Conservation (phyloP, 2,329 filamentous ascomycete species). For the Talaromyces amestolkiae region DNA sequence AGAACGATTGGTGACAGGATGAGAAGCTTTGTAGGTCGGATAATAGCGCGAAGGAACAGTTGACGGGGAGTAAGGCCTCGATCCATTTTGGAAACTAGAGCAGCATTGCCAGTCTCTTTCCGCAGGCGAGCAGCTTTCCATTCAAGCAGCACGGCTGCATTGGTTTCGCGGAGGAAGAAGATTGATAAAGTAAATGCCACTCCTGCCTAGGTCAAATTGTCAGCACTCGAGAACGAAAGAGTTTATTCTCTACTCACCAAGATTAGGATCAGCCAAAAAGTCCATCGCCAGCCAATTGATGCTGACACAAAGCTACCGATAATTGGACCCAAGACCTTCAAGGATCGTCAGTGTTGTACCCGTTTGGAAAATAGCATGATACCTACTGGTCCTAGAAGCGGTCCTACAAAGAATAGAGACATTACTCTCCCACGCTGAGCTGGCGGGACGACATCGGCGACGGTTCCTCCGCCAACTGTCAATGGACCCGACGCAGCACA, state of each 20-base stretch:
- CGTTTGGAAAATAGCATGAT: too few relatives aligned
- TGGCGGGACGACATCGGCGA: constrained; percentile 14
- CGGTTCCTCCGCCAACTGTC: constrained; percentile 16
- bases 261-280: constrained; percentile 36
- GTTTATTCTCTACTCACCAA: constrained; percentile 20
- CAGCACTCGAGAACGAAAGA: too few relatives aligned
- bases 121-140: constrained; percentile 34
- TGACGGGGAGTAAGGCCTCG: too few relatives aligned
- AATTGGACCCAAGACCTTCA: constrained; percentile 30
- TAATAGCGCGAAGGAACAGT: constrained; percentile 42
- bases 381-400: constrained; percentile 21
- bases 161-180: constrained; percentile 41
- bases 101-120: too few relatives aligned
- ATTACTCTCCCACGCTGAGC: constrained; percentile 8
- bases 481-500: constrained; percentile 55
- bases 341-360: too few relatives aligned
- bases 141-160: constrained; percentile 41
- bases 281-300: constrained; percentile 33
- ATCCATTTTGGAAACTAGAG: too few relatives aligned
- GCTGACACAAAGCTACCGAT: constrained; percentile 31
- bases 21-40: constrained; percentile 48
- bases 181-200: too few relatives aligned
- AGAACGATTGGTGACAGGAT: constrained; percentile 53
- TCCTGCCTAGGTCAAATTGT: too few relatives aligned
- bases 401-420: constrained; percentile 9